A percentile compares a stretch with the other conserved stretches of the same genome.
These are phyloP conservation scores for Pyrenula aspistea DNA, from an alignment of 495 filamentous ascomycete species.

Conservation along the genomic window DNA sequence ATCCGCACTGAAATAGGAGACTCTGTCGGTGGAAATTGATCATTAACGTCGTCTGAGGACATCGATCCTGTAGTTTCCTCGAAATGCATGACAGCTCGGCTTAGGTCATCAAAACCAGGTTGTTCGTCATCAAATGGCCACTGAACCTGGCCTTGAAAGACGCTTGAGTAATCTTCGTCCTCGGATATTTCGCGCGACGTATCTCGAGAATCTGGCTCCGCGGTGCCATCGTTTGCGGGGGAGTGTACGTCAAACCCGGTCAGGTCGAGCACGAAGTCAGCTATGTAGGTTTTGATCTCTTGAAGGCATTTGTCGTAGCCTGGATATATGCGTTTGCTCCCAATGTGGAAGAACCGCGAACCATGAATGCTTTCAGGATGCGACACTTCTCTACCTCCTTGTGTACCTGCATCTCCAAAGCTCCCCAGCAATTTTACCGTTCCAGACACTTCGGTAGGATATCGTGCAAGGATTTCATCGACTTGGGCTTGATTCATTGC, in stretches of 20 bases:
- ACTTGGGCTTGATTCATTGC: not conserved
- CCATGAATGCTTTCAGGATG: not conserved
- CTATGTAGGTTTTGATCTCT: not conserved
- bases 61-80: not conserved
- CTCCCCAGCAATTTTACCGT: not conserved
- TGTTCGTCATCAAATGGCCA: not conserved
- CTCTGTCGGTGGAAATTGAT: not conserved
- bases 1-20: not conserved
- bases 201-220: not conserved
- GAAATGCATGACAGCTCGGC: not conserved
- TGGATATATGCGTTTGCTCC: not conserved
- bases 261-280: not conserved
- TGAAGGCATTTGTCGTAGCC: not conserved
- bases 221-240: not conserved
- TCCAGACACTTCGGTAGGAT: not conserved
- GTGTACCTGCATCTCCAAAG: not conserved
- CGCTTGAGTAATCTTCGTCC: not conserved
- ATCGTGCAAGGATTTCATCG: not conserved
- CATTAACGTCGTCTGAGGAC: not conserved
- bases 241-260: not conserved
- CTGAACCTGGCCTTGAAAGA: not conserved
- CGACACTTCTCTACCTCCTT: not conserved
- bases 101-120: not conserved
- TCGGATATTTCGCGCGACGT: not conserved
- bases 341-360: not conserved